These are phyloP conservation scores for Globisporangium barbulae DNA, from an alignment of 352 stramenopile genomes.

Conservation along the genomic window DNA sequence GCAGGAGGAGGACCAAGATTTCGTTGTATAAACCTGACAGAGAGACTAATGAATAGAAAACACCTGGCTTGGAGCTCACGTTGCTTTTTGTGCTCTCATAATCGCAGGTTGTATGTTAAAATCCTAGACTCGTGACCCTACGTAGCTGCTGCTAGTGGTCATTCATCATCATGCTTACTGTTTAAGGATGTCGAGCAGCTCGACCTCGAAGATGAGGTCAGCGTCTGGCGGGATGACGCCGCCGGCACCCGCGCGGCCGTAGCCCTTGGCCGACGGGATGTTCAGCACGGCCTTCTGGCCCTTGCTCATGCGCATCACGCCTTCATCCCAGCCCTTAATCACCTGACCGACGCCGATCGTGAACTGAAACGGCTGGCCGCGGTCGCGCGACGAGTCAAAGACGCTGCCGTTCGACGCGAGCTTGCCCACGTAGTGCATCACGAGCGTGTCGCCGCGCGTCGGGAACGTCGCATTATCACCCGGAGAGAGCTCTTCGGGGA, in stretches of 20 bases:
- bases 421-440: constrained; percentile 85
- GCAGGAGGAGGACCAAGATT: constrained; percentile 36
- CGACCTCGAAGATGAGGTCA: constrained; percentile 93
- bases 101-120: not conserved
- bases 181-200: constrained; percentile 83
- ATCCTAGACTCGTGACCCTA: too few species aligned
- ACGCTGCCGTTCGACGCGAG: constrained; percentile 56
- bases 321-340: constrained; percentile 95
- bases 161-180: not conserved
- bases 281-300: constrained; percentile 90
- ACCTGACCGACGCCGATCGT: constrained; percentile 83
- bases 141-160: too few species aligned
- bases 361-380: constrained; percentile 78
- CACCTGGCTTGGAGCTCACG: not conserved
- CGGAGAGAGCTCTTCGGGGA: constrained; percentile 63
- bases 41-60: constrained; percentile 2
- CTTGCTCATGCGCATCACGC: constrained; percentile 94
- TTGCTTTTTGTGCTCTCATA: constrained; percentile 1
- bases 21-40: constrained; percentile 7
- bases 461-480: constrained; percentile 70
- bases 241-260: constrained; percentile 82
- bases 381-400: constrained; percentile 78
- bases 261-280: constrained; percentile 92
- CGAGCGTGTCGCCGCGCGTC: constrained; percentile 62
- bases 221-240: constrained; percentile 90